These are phyloP conservation scores for Gossypium sturtianum DNA, from an alignment of 345 rosid species.

Conservation along the genomic window DNA sequence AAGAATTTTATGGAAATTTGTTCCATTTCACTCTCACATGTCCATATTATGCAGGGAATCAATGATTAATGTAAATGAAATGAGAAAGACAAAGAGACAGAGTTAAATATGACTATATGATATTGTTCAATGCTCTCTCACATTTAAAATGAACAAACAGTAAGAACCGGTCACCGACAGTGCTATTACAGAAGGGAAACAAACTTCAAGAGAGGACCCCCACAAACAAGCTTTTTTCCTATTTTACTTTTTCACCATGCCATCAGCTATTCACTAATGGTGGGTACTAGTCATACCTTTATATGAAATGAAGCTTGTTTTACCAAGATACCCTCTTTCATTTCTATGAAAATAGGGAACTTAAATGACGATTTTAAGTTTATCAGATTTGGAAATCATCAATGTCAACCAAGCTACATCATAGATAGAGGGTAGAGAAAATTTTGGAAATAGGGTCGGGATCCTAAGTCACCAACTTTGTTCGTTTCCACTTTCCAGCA, in stretches of 20 bases:
- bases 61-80: too few species aligned
- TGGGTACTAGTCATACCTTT: too few species aligned
- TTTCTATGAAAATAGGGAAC: not conserved
- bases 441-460: not conserved
- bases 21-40: too few species aligned
- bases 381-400: not conserved
- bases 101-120: too few species aligned
- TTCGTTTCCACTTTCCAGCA: conserved; percentile 7
- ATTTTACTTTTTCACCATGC: not conserved
- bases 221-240: not conserved
- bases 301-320: not conserved
- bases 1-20: too few species aligned
- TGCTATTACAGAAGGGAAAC: not conserved
- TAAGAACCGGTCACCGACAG: conserved; percentile 10
- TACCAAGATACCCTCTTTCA: conserved; percentile 1
- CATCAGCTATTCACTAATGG: not conserved
- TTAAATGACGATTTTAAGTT: not conserved
- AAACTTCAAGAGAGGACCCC: conserved; percentile 8
- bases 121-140: not conserved
- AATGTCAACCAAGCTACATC: not conserved
- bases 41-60: too few species aligned
- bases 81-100: too few species aligned
- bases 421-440: not conserved
- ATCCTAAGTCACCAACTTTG: not conserved
- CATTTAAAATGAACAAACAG: not conserved